Evolutionary conservation across 257 asterid genomes (phyloP).

Genomic region (Voacanga thouarsii): DNA sequence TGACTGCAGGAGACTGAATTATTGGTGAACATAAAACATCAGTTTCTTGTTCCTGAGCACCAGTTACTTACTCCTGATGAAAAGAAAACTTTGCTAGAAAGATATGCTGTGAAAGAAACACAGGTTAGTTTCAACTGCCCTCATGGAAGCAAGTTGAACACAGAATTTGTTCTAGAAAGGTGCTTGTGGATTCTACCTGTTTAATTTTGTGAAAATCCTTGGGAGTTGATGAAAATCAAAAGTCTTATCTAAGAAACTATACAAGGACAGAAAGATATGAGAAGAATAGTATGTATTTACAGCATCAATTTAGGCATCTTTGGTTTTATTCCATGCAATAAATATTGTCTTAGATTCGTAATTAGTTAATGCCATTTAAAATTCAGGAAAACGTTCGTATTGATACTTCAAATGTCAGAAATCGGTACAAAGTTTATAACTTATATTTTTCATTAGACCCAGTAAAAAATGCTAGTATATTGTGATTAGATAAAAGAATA

Average conservation of each 20-base stretch:
- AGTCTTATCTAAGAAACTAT: not conserved
- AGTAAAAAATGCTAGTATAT: too few species aligned
- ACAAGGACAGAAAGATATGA: too few species aligned
- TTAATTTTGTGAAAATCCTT: not conserved
- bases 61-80: conserved; percentile 64
- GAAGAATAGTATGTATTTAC: too few species aligned
- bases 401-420: too few species aligned
- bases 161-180: not conserved
- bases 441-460: too few species aligned
- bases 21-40: conserved; percentile 70
- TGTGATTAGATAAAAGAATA: too few species aligned
- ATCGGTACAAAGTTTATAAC: too few species aligned
- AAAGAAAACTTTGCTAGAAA: conserved; percentile 71
- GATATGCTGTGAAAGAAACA: conserved; percentile 83
- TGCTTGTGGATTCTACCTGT: not conserved
- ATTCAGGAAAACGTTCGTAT: too few species aligned
- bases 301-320: too few species aligned
- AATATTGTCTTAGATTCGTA: too few species aligned
- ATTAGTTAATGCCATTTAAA: too few species aligned
- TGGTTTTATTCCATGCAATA: too few species aligned
- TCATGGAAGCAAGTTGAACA: not conserved
- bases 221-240: not conserved
- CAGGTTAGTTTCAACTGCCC: conserved; percentile 47
- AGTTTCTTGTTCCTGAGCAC: conserved; percentile 79
- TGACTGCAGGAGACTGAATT: conserved; percentile 58